Conservation (phyloP, 2,329 filamentous ascomycete species). For the Diaporthe sp. region DNA sequence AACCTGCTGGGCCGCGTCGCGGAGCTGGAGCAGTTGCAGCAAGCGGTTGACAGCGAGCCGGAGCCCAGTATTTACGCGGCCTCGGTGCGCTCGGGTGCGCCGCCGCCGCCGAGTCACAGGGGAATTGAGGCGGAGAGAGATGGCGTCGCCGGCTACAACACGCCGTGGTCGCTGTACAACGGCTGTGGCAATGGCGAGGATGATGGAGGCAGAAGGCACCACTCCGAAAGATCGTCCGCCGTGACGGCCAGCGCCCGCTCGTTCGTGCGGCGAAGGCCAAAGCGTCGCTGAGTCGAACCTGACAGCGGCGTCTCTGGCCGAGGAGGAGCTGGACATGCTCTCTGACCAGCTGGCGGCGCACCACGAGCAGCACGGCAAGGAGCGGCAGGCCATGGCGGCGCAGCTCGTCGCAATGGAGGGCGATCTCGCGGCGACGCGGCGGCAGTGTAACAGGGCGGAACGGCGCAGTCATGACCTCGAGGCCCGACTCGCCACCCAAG, state of each 20-base stretch:
- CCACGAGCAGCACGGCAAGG: neutral
- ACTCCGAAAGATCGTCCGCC: neutral
- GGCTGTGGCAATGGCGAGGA: neutral
- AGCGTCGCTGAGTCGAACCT: neutral
- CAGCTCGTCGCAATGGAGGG: slow-evolving; percentile 6
- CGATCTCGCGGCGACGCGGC: neutral
- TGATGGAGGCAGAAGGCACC: neutral
- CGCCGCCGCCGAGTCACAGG: neutral
- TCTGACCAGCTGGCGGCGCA: slow-evolving; percentile 18
- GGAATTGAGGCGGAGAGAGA: neutral
- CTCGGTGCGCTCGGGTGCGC: neutral
- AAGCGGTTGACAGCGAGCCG: too few species aligned
- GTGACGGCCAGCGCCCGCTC: neutral
- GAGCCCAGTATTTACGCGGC: neutral
- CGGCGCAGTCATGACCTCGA: slow-evolving; percentile 11
- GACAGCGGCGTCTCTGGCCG: neutral
- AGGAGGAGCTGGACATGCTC: neutral
- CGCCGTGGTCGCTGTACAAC: neutral
- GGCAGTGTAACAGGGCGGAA: slow-evolving; percentile 12
- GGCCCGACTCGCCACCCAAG: neutral
- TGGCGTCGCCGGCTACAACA: neutral
- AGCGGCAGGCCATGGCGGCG: neutral
- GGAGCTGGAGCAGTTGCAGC: slow-evolving; percentile 17
- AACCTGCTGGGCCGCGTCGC: slow-evolving; percentile 24
- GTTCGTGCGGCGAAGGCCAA: neutral